phyloP scores from a whole-genome alignment of 2,329 filamentous ascomycete genomes.

The Fusarium kyushuense region DNA sequence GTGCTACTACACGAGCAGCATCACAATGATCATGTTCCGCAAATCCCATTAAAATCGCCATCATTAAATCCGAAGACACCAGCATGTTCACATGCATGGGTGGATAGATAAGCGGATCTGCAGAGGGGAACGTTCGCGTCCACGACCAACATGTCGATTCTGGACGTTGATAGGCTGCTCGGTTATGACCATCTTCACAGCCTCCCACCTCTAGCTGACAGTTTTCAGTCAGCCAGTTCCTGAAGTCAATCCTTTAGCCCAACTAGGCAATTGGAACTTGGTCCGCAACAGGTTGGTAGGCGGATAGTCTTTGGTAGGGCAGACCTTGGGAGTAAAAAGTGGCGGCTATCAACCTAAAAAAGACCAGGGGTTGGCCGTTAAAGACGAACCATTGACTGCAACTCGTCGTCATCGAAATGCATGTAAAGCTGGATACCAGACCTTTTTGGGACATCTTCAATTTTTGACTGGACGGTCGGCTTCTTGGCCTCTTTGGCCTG shows the following conservation, averaged over 20 bases:
- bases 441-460: conserved; percentile 28
- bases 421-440: conserved; percentile 31
- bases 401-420: conserved; percentile 43
- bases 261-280: conserved; percentile 25
- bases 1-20: conserved; percentile 3
- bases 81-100: conserved; percentile 33
- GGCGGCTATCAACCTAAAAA: conserved; percentile 26
- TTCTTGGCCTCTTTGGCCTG: conserved; percentile 17
- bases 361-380: conserved; percentile 36
- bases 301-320: conserved; percentile 21
- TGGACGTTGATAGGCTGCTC: conserved; percentile 44
- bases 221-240: conserved; percentile 20
- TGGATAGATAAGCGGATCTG: conserved; percentile 34
- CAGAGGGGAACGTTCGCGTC: conserved; percentile 40
- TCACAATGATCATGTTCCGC: conserved; percentile 2
- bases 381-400: conserved; percentile 40
- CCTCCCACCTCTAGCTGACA: conserved; percentile 43
- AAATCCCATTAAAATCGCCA: conserved; percentile 25
- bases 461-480: conserved; percentile 18
- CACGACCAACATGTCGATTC: conserved; percentile 34
- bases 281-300: conserved; percentile 28
- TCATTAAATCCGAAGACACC: conserved; percentile 12
- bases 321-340: conserved; percentile 23
- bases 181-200: conserved; percentile 40
- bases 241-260: conserved; percentile 22